phyloP scores from a whole-genome alignment of 805 yeast genomes.

The Helenozyma rhizophorensis region DNA sequence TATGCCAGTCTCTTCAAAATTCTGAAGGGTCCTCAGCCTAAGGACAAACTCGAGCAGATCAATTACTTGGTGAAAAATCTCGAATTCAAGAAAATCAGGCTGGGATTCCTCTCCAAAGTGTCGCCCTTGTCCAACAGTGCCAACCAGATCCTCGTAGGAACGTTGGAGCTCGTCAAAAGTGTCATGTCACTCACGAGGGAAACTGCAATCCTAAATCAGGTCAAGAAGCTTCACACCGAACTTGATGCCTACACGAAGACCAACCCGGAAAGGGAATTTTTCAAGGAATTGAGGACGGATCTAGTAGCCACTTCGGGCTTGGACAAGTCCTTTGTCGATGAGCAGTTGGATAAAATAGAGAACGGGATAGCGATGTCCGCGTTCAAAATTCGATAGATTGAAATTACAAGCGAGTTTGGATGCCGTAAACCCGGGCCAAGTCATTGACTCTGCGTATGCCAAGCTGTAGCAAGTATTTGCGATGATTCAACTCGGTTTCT shows the following conservation, averaged over 20 bases:
- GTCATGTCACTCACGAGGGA: slow-evolving; percentile 9
- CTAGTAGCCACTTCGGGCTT: background rate
- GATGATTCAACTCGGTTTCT: slow-evolving; percentile 28
- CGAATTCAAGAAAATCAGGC: slow-evolving; percentile 23
- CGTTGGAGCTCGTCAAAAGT: slow-evolving; percentile 11
- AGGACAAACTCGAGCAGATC: slow-evolving; percentile 21
- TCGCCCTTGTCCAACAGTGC: slow-evolving; percentile 13
- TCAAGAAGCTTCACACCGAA: slow-evolving; percentile 8
- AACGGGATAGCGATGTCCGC: slow-evolving; percentile 11
- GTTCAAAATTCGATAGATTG: slow-evolving; percentile 6
- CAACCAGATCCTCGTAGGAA: slow-evolving; percentile 9
- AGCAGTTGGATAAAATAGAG: slow-evolving; percentile 7
- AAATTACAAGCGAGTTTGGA: slow-evolving; percentile 7
- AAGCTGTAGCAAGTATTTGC: slow-evolving; percentile 33
- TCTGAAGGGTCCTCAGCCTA: slow-evolving; percentile 17
- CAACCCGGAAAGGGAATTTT: slow-evolving; percentile 7
- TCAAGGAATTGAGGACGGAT: slow-evolving; percentile 4
- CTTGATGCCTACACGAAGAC: slow-evolving; percentile 7
- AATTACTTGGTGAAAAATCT: slow-evolving; percentile 30
- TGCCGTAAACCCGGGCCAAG: slow-evolving; percentile 21
- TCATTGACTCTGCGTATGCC: slow-evolving; percentile 27
- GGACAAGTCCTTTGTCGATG: slow-evolving; percentile 4
- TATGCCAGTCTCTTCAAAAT: slow-evolving; percentile 24
- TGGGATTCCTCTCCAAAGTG: slow-evolving; percentile 12
- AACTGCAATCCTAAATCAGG: slow-evolving; percentile 3